Evolutionary conservation across 495 filamentous ascomycete genomes (phyloP).

Genomic region (Oleoguttula mirabilis): DNA sequence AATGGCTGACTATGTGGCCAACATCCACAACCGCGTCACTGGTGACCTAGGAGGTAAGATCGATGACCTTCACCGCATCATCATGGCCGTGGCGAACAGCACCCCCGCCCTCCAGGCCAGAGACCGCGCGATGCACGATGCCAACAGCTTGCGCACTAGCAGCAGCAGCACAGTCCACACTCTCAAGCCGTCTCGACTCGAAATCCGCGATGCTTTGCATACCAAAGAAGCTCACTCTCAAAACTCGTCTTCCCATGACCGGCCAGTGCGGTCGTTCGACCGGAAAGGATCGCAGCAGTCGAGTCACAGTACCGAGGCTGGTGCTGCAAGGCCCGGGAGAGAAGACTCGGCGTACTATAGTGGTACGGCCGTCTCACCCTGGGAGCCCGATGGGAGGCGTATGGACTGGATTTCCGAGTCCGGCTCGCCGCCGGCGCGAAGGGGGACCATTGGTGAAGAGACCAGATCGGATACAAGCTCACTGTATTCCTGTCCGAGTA

Average conservation of each 20-base stretch:
- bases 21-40: slow-evolving; percentile 24
- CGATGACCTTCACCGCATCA: slow-evolving; percentile 27
- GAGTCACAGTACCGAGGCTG: background rate
- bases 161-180: slow-evolving; percentile 5
- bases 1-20: slow-evolving; percentile 28
- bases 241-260: no score
- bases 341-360: slow-evolving; percentile 11
- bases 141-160: slow-evolving; percentile 2
- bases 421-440: slow-evolving; percentile 9
- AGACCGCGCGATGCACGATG: slow-evolving; percentile 6
- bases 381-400: slow-evolving; percentile 2
- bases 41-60: slow-evolving; percentile 26
- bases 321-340: background rate
- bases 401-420: slow-evolving; percentile 5
- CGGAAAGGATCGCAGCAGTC: slow-evolving; percentile 1
- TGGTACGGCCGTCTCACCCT: slow-evolving; percentile 1
- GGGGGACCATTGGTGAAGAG: no score
- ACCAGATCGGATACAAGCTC: no score
- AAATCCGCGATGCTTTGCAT: no score
- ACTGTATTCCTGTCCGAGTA: no score
- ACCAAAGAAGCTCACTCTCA: no score
- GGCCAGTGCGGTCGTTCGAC: background rate
- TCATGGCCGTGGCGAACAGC: slow-evolving; percentile 22
- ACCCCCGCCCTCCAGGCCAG: slow-evolving; percentile 9
- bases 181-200: no score